These are phyloP conservation scores for Colletotrichum limetticola DNA, from an alignment of 2,329 filamentous ascomycete genomes.

Conservation along the genomic window DNA sequence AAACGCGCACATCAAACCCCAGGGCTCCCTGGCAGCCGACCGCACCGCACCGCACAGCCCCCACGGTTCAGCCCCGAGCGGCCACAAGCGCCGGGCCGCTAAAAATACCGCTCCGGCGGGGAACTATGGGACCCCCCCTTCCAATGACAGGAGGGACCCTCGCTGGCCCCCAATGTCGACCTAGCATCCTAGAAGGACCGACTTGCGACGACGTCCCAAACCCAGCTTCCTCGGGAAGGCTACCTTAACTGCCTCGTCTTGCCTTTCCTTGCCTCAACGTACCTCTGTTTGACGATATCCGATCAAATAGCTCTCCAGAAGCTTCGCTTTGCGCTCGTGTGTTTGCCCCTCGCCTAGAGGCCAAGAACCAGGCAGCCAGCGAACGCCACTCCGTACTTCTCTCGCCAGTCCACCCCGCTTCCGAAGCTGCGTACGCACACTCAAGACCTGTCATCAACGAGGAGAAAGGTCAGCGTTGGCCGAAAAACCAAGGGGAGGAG, in stretches of 20 bases:
- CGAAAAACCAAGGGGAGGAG: not conserved
- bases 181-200: not conserved
- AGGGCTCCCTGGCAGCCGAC: constrained; percentile 13
- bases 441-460: not conserved
- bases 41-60: constrained; percentile 2
- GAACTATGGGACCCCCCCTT: constrained; percentile 6
- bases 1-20: not conserved
- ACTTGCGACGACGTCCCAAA: not conserved
- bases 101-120: constrained; percentile 33
- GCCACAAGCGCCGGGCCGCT: constrained; percentile 31
- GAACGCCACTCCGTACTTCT: not conserved
- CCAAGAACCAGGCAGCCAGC: constrained; percentile 8
- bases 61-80: constrained; percentile 29
- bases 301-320: not conserved
- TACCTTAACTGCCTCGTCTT: not conserved
- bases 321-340: not conserved
- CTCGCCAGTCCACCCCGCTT: not conserved
- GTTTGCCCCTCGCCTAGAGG: not conserved
- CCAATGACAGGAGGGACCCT: constrained; percentile 4
- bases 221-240: not conserved
- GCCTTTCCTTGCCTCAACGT: too few relatives aligned
- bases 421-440: not conserved
- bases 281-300: not conserved
- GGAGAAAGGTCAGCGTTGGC: not conserved
- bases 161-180: constrained; percentile 13